These are phyloP conservation scores for Rhizopogon vinicolor DNA, from an alignment of 768 basidiomycete genomes.

Conservation along the genomic window DNA sequence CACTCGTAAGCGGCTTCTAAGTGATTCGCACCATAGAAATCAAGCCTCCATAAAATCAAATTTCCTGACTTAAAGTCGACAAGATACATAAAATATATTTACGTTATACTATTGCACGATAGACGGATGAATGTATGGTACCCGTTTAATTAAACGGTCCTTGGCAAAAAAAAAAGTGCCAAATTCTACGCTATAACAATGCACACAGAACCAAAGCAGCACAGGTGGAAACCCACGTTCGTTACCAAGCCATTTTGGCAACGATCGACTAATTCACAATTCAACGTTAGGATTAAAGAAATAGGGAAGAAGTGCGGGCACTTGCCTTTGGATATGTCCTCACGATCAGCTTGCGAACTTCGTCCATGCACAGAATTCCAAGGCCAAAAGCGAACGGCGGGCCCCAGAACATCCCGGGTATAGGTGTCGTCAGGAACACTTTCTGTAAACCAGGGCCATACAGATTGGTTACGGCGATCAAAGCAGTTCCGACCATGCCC, in stretches of 20 bases:
- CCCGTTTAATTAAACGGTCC: too few species aligned
- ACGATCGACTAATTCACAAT: constrained; percentile 25
- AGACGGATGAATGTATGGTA: background rate
- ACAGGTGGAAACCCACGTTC: background rate
- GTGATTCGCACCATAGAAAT: too few species aligned
- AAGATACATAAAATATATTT: too few species aligned
- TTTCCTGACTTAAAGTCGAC: too few species aligned
- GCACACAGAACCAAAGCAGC: background rate
- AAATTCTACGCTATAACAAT: background rate
- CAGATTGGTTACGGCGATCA: constrained; percentile 39
- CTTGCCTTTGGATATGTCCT: constrained; percentile 38
- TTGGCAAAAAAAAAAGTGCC: background rate
- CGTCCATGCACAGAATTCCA: constrained; percentile 37
- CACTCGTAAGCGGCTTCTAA: too few species aligned
- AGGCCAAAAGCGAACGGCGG: constrained; percentile 41
- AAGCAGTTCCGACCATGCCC: constrained; percentile 35
- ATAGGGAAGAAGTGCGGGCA: background rate
- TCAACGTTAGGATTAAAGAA: constrained; percentile 6
- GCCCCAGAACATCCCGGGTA: constrained; percentile 45
- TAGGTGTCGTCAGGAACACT: constrained; percentile 39
- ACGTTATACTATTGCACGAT: background rate
- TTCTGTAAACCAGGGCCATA: constrained; percentile 40
- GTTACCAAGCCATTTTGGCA: constrained; percentile 35
- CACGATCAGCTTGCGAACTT: constrained; percentile 40
- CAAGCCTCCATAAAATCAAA: too few species aligned